phyloP scores from a whole-genome alignment of 176 grass and related monocot genomes.

The Zoysia japonica region DNA sequence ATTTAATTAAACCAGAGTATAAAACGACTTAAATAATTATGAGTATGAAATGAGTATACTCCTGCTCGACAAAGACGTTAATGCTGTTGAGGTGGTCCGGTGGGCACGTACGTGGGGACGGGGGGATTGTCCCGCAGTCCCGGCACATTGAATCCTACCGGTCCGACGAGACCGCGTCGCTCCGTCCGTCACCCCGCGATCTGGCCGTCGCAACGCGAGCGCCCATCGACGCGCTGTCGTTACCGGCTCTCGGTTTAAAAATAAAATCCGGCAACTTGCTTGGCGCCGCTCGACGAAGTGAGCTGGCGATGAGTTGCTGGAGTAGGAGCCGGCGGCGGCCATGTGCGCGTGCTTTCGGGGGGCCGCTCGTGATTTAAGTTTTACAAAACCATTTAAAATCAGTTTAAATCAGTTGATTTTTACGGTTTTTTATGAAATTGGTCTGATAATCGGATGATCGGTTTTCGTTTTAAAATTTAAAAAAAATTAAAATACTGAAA shows the following conservation, averaged over 20 bases:
- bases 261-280: conserved; percentile 7
- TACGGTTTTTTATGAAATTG: too few species aligned
- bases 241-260: background rate
- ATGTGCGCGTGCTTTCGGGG: conserved; percentile 17
- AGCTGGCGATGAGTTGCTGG: background rate
- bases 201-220: background rate
- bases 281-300: background rate
- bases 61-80: conserved; percentile 13
- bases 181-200: background rate
- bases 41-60: too few species aligned
- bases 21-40: too few species aligned
- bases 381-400: too few species aligned
- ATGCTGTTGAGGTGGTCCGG: conserved; percentile 34
- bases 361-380: too few species aligned
- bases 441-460: too few species aligned
- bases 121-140: too few species aligned
- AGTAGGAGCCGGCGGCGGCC: background rate
- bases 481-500: too few species aligned
- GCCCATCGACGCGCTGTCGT: conserved; percentile 43
- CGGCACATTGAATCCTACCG: background rate
- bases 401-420: too few species aligned
- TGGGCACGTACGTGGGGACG: background rate
- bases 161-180: background rate
- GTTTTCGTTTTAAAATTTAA: too few species aligned
- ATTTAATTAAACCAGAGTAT: too few species aligned